Base-by-base conservation (phyloP, 257 asterid species). In the Solanum virginianum region DNA sequence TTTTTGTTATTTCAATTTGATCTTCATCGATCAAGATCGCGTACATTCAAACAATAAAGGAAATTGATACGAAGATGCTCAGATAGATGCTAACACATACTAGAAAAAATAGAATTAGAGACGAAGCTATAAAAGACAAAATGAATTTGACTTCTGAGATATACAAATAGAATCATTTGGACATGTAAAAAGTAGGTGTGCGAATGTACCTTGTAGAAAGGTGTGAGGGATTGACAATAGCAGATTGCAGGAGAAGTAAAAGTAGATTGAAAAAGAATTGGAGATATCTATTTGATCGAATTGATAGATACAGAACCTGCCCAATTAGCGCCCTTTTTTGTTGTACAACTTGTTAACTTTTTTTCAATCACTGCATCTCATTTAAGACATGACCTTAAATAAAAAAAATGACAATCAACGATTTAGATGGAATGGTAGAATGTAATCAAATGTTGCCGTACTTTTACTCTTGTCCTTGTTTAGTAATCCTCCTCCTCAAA, bases 231-330 rank as follows among this genome's bases (percentile, higher is more conserved):
- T 62, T 22, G 16, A 0, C 13, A 10, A 24, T 62, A 22, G 5
- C 0, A 7, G 0, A 0, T 22, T 22, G 11, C 2, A 11, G 0
- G 8, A 22, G 16, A 22, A 1, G 26, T 62, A 1, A 8, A 62
- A 17, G 2, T 62, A 62, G 17, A 12, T 1, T 16, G 1, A 62
- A 11, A 12, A 62, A 4, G 36, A 62, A 22, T 0, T 2, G 2
- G 8, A 11, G 36, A 59, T 29, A 29, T 29, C 39, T 36, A 36
- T 36, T 36, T 36, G 5, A 36, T 36, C 0, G 5, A 36, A 36
- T 36, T 36, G 39, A 36, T 36, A 36, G 6, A 36, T 36, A 36
- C 5, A 6, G 0, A 36, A 36, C 0, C 5, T 36, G 6, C 6
- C 5, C 39, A 4, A 4, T 36, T 4, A 36, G 5, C 5, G 5